Conservation (phyloP, 108 stramenopile genomes). For the Hondaea fermentalgiana region DNA sequence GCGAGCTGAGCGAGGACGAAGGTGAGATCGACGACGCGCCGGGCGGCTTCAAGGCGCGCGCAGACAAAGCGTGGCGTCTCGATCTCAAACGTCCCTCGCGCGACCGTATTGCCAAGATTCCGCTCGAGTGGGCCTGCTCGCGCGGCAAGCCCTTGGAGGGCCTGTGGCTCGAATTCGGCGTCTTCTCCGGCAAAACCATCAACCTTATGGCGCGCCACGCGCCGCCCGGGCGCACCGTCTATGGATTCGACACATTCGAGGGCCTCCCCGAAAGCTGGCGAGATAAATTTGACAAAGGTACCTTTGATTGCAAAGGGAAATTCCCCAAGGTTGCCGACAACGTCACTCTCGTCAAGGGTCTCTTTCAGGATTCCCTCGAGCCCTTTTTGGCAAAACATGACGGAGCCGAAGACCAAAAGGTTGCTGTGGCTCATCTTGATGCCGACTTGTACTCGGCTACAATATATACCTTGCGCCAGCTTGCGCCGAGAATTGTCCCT, state of each 20-base stretch:
- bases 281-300: background rate
- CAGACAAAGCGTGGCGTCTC: background rate
- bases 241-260: conserved; percentile 11
- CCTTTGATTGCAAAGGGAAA: conserved; percentile 5
- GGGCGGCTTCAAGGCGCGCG: background rate
- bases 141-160: background rate
- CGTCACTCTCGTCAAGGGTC: background rate
- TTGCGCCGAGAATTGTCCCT: background rate
- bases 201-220: background rate
- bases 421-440: background rate
- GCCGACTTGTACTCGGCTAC: conserved; percentile 14
- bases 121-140: background rate
- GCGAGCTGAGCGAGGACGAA: background rate
- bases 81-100: background rate
- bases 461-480: background rate
- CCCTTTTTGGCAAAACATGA: background rate
- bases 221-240: background rate
- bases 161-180: conserved; percentile 15
- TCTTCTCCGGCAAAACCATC: background rate
- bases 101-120: background rate
- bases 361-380: background rate
- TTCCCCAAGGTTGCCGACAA: background rate
- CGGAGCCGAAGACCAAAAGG: background rate
- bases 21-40: background rate
- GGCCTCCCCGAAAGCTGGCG: conserved; percentile 8